These are phyloP conservation scores for Raphanus raphanistrum DNA, from an alignment of 345 rosid genomes.

Conservation along the genomic window DNA sequence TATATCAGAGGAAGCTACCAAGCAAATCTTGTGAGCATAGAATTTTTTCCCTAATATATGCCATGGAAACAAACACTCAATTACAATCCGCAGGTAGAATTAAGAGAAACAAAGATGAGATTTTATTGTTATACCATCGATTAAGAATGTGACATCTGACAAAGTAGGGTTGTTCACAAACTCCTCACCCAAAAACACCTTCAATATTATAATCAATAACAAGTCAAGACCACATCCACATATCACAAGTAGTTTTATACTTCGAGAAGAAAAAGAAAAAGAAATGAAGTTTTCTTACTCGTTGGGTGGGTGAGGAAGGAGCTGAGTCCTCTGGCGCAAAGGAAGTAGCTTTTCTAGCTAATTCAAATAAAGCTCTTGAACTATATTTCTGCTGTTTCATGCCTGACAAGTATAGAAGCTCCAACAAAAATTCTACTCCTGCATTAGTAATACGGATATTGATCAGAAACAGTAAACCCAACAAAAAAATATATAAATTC, in stretches of 20 bases:
- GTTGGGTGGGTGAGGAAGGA: conserved; percentile 65
- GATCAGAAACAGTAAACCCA: conserved; percentile 3
- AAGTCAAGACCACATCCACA: not conserved
- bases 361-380: conserved; percentile 55
- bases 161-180: conserved; percentile 66
- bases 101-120: not conserved
- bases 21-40: conserved; percentile 70
- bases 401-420: conserved; percentile 55
- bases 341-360: conserved; percentile 56
- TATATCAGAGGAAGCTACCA: conserved; percentile 78
- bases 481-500: not conserved
- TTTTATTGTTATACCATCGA: conserved; percentile 51
- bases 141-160: conserved; percentile 69
- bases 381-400: conserved; percentile 53
- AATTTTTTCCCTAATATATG: conserved; percentile 54
- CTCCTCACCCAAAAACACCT: conserved; percentile 71
- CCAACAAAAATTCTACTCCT: conserved; percentile 63
- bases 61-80: conserved; percentile 7
- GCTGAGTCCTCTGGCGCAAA: conserved; percentile 55
- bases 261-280: not conserved
- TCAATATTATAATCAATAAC: conserved; percentile 9
- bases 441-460: not conserved
- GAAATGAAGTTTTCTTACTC: conserved; percentile 35
- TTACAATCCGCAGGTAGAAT: not conserved
- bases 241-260: not conserved